A percentile compares a stretch with the other conserved stretches of the same genome.
These are phyloP conservation scores for Arctostaphylos glauca DNA, from an alignment of 148 eudicot species.

Conservation along the genomic window DNA sequence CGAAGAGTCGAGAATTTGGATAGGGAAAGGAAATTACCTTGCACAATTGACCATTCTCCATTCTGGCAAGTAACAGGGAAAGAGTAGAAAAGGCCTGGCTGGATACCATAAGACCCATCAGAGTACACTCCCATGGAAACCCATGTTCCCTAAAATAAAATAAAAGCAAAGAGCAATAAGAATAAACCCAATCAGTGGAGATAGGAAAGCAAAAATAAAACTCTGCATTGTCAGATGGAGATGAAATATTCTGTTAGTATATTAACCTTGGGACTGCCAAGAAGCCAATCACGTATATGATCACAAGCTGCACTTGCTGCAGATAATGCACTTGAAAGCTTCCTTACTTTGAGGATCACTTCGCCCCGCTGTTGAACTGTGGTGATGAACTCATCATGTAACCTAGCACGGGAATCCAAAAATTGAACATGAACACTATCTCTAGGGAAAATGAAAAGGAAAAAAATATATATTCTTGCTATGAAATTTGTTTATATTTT, in stretches of 20 bases:
- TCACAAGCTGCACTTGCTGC: background rate
- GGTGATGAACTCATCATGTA: background rate
- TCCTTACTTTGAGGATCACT: background rate
- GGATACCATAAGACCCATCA: slow-evolving; percentile 79
- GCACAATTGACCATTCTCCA: slow-evolving; percentile 80
- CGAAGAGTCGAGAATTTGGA: background rate
- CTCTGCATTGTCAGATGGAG: background rate
- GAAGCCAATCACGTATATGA: background rate
- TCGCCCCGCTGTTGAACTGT: background rate
- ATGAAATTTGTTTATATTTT: background rate
- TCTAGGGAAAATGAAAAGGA: background rate
- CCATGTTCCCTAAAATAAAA: slow-evolving; percentile 57
- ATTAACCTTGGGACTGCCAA: background rate
- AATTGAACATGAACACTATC: background rate
- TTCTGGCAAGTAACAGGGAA: slow-evolving; percentile 80
- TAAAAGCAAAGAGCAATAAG: background rate
- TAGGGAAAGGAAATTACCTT: slow-evolving; percentile 38
- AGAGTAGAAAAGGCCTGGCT: slow-evolving; percentile 70
- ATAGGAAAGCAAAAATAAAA: background rate
- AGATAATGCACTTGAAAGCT: slow-evolving; percentile 1
- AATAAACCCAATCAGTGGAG: background rate
- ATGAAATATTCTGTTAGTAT: background rate
- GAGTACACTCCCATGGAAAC: slow-evolving; percentile 90
- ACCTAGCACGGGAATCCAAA: background rate
- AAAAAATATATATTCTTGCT: background rate